Conservation (phyloP, 78 protist species). For the Dictyostelium brefeldianum region DNA sequence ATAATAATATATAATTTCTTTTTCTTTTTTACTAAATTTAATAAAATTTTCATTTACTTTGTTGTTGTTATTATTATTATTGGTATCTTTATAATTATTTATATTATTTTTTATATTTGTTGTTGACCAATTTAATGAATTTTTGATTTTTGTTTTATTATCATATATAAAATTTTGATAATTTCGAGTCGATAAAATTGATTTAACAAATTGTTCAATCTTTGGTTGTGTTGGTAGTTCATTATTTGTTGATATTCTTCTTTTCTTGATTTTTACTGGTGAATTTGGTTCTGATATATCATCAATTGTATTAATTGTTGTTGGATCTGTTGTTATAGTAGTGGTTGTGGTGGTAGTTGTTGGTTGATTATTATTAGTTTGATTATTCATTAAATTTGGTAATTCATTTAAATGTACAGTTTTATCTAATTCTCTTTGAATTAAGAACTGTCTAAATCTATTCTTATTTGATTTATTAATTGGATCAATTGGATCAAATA, state of each 20-base stretch:
- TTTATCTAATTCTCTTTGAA: constrained; percentile 2
- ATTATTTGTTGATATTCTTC: not conserved
- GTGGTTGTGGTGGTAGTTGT: no score
- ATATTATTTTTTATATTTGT: constrained; percentile 2
- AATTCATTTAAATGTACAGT: not conserved
- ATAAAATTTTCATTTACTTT: not conserved
- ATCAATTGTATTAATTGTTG: not conserved
- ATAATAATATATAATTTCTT: constrained; percentile 16
- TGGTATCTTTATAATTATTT: not conserved
- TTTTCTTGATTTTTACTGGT: not conserved
- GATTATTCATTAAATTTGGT: not conserved
- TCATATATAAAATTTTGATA: not conserved
- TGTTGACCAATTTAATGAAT: not conserved
- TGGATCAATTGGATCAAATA: constrained; percentile 7
- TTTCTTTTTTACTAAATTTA: constrained; percentile 24
- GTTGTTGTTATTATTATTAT: constrained; percentile 13
- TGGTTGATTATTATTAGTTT: not conserved
- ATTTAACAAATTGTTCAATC: not conserved
- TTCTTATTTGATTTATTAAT: not conserved
- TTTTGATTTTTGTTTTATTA: not conserved
- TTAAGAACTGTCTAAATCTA: not conserved
- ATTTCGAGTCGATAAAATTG: not conserved
- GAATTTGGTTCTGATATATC: not conserved
- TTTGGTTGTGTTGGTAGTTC: not conserved
- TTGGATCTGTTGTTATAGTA: not conserved